Evolutionary conservation across 2,329 filamentous ascomycete genomes (phyloP), one percentile per base, ranked within the genome.

Genomic region (Fonsecaea multimorphosa): DNA sequence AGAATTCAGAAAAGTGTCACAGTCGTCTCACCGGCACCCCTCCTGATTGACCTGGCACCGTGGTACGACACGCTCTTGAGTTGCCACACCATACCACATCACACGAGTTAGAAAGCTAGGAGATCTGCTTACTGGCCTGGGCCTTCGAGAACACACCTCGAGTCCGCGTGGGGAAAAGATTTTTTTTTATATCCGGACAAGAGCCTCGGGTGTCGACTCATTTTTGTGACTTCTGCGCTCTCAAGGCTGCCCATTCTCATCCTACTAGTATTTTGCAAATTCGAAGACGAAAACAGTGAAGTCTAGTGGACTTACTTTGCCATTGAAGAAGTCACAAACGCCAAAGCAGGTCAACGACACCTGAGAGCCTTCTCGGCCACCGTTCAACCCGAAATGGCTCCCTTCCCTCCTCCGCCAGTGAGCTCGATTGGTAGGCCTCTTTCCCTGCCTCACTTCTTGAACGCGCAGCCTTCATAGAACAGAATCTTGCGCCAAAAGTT

Each of bases 351-450:
- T 8, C 3, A 31, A 54, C 27, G 29, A 16, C 32, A 52, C 22
- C n/a, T 19, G 27, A 46, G 16, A 49, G 12, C 14, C 38, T 44
- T 16, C n/a, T 19, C 4, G 16, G 3, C 6, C 38, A 44, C n/a
- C 3, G 6, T 44, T 19, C n/a, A 53, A 8, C 19, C 32, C 22
- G 54, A 49, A 40, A 72, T 71, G 69, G 57, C 71, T 52, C 54
- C 68, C 40, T 94, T 93, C 75, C 92, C 92, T 71, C 92, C 92
- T 32, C 87, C 90, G 11, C 89, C 91, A 2, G 87, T 91, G 72
- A 87, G 87, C 75, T 90, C 90, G 70, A 94, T 96, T 81, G 86
- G 84, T 86, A 78, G 53, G 78, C 70, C 52, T 38, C 34, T 29
- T 54, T 29, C 51, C 31, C 60, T 24, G 36, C 27, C 1, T 34